Evolutionary conservation across 1,284 basidiomycete species (phyloP).

Genomic region (Phlebopus sp.): DNA sequence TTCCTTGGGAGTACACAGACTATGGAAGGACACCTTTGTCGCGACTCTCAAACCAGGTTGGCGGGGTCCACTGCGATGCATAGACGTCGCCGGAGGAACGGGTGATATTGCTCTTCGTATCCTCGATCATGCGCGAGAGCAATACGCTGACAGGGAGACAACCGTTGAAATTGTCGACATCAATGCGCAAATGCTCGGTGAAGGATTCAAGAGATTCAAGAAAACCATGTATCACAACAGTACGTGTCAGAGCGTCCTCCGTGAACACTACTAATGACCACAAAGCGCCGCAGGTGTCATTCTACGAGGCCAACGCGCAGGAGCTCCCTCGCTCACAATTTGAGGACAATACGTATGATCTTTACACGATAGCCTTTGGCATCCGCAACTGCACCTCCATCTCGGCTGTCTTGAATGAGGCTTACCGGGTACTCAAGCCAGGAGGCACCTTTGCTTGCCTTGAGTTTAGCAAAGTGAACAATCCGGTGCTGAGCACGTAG

Average conservation of each 20-base stretch:
- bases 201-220: slow-evolving; percentile 89
- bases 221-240: slow-evolving; percentile 97
- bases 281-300: slow-evolving; percentile 88
- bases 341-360: slow-evolving; percentile 81
- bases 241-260: slow-evolving; percentile 41
- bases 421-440: slow-evolving; percentile 93
- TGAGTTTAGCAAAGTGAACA: slow-evolving; percentile 94
- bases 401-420: slow-evolving; percentile 85
- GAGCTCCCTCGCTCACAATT: slow-evolving; percentile 66
- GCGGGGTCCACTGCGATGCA: slow-evolving; percentile 70
- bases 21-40: slow-evolving; percentile 98
- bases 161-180: slow-evolving; percentile 93
- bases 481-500: slow-evolving; percentile 85
- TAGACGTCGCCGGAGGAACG: slow-evolving; percentile 97
- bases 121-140: slow-evolving; percentile 87
- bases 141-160: slow-evolving; percentile 85
- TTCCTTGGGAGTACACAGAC: slow-evolving; percentile 92
- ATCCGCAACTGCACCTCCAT: slow-evolving; percentile 98
- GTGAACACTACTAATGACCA: slow-evolving; percentile 12
- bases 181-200: slow-evolving; percentile 93
- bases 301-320: slow-evolving; percentile 94
- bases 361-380: slow-evolving; percentile 99
- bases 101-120: slow-evolving; percentile 97
- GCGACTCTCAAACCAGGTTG: slow-evolving; percentile 76
- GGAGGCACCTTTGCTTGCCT: slow-evolving; percentile 95